Percentiles rank a stretch among this genome's conserved stretches.
phyloP scores from a whole-genome alignment of 1,284 basidiomycete species.

The Naganishia albida region DNA sequence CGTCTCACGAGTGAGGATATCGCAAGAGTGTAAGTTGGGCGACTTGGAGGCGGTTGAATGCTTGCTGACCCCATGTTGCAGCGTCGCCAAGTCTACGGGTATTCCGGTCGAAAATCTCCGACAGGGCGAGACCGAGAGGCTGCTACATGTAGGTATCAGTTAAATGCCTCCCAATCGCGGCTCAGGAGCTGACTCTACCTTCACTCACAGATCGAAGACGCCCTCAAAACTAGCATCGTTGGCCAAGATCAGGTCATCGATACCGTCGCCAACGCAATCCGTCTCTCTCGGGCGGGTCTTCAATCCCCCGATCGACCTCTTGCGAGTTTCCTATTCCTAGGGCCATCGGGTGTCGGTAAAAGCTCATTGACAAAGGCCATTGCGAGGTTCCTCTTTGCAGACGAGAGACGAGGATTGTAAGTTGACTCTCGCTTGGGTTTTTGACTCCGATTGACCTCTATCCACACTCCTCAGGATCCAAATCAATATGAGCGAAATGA shows the following conservation, averaged over 20 bases:
- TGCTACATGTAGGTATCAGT: conserved; percentile 70
- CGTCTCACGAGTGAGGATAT: conserved; percentile 87
- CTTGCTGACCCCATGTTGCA: conserved; percentile 14
- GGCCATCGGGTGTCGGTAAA: conserved; percentile 71
- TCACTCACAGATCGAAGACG: conserved; percentile 73
- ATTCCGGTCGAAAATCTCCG: conserved; percentile 87
- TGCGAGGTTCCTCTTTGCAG: conserved; percentile 82
- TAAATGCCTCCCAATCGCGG: neutral
- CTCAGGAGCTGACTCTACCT: conserved; percentile 10
- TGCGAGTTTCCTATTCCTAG: conserved; percentile 88
- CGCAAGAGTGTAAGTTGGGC: conserved; percentile 63
- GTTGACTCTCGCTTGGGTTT: conserved; percentile 39
- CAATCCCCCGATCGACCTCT: conserved; percentile 83
- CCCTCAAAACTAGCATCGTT: conserved; percentile 72
- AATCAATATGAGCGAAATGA: conserved; percentile 91
- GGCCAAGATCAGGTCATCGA: conserved; percentile 83
- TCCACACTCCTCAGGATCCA: conserved; percentile 62
- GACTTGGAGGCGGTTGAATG: neutral
- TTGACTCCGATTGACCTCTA: conserved; percentile 1
- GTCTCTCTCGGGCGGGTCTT: conserved; percentile 85
- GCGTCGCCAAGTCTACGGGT: conserved; percentile 81
- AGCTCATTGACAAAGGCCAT: conserved; percentile 86
- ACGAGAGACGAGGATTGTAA: conserved; percentile 78
- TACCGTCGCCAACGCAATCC: conserved; percentile 81
- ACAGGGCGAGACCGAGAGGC: conserved; percentile 83